A percentile compares a stretch with the other conserved stretches of the same genome.
These are phyloP conservation scores for Pseudoneurospora amorphoporcata DNA, from an alignment of 495 filamentous ascomycete genomes.

Conservation along the genomic window DNA sequence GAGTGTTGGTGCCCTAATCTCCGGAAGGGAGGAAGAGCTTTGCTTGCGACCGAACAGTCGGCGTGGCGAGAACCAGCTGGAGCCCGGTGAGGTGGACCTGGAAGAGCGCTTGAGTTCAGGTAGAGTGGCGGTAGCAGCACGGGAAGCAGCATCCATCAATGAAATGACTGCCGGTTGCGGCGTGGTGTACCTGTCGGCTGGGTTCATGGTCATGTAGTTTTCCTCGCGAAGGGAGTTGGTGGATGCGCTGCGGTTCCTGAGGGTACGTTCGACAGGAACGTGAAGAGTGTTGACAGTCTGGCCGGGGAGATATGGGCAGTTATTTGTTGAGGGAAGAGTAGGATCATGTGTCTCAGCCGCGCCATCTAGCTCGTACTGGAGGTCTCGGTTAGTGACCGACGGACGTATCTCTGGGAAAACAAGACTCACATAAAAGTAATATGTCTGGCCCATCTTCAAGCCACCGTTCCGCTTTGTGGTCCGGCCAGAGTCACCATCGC, in stretches of 20 bases:
- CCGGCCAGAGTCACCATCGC: constrained; percentile 55
- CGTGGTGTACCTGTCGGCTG: constrained; percentile 61
- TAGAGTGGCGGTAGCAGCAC: constrained; percentile 48
- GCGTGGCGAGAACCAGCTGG: constrained; percentile 34
- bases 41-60: constrained; percentile 31
- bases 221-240: constrained; percentile 36
- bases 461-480: constrained; percentile 58
- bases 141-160: constrained; percentile 28
- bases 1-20: not conserved
- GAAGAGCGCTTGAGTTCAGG: constrained; percentile 33
- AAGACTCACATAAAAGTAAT: constrained; percentile 81
- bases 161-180: constrained; percentile 48
- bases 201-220: constrained; percentile 65
- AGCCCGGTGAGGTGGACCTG: constrained; percentile 37
- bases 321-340: constrained; percentile 56
- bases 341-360: constrained; percentile 64
- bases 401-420: not conserved
- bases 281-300: constrained; percentile 75
- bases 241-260: constrained; percentile 40
- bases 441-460: constrained; percentile 83
- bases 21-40: constrained; percentile 19
- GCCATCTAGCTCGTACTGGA: constrained; percentile 69
- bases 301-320: constrained; percentile 79
- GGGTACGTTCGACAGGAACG: constrained; percentile 59
- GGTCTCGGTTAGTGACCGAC: constrained; percentile 12